phyloP scores from a whole-genome alignment of 1,284 basidiomycete genomes.

The Ustilago cynodontis region DNA sequence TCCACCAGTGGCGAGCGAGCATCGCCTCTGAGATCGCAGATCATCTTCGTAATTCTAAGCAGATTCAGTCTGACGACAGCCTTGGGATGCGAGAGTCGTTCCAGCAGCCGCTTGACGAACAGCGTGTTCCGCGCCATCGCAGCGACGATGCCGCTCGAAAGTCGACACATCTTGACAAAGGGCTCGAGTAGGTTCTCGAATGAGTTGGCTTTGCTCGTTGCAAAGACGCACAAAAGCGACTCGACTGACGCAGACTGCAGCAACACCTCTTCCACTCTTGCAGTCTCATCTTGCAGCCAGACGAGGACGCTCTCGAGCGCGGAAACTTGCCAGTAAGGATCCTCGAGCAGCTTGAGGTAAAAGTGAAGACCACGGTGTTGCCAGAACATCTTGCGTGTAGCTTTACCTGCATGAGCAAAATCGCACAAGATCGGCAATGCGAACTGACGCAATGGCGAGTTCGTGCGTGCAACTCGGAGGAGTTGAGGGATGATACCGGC shows the following conservation, averaged over 20 bases:
- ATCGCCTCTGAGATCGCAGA: conserved; percentile 85
- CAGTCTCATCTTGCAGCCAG: conserved; percentile 95
- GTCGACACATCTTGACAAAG: conserved; percentile 79
- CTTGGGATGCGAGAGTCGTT: conserved; percentile 80
- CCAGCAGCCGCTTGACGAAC: conserved; percentile 88
- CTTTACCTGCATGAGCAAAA: conserved; percentile 63
- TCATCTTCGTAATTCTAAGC: conserved; percentile 83
- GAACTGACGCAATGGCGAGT: conserved; percentile 93
- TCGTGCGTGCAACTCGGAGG: conserved; percentile 85
- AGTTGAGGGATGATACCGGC: conserved; percentile 92
- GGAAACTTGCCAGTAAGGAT: conserved; percentile 95
- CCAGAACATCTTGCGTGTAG: conserved; percentile 65
- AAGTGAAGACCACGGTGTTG: conserved; percentile 72
- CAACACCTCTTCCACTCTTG: conserved; percentile 89
- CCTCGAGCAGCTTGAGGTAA: conserved; percentile 86
- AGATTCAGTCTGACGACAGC: conserved; percentile 91
- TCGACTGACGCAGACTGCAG: conserved; percentile 79
- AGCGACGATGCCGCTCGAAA: conserved; percentile 81
- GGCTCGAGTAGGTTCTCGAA: conserved; percentile 96
- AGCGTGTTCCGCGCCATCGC: conserved; percentile 80
- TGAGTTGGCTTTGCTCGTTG: conserved; percentile 83
- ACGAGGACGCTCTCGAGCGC: conserved; percentile 89
- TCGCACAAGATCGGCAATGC: conserved; percentile 94
- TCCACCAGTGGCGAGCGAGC: conserved; percentile 46
- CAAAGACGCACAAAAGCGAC: conserved; percentile 83